phyloP scores from a whole-genome alignment of 2,329 filamentous ascomycete genomes.

The Epichloe scottii region DNA sequence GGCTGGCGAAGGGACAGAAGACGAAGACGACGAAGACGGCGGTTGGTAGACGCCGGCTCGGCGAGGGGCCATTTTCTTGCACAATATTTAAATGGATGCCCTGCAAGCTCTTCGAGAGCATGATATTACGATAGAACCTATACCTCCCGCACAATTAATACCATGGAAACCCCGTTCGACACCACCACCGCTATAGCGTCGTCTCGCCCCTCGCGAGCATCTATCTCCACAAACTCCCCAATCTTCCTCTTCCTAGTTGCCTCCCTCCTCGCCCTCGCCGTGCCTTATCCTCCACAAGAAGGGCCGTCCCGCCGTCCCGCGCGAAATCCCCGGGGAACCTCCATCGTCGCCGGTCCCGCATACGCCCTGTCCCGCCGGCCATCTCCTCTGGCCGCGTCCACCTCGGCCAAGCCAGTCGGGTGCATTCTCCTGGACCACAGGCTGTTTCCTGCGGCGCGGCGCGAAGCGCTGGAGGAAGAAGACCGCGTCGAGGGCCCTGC shows the following conservation, averaged over 20 bases:
- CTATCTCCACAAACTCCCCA: slow-evolving; percentile 25
- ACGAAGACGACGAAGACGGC: slow-evolving; percentile 13
- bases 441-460: slow-evolving; percentile 35
- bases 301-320: slow-evolving; percentile 31
- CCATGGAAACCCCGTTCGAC: no score
- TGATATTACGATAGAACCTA: no score
- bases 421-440: slow-evolving; percentile 46
- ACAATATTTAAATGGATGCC: no score
- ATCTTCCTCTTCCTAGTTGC: slow-evolving; percentile 27
- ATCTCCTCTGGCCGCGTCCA: slow-evolving; percentile 42
- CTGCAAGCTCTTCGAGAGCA: no score
- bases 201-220: slow-evolving; percentile 24
- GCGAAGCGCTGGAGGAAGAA: slow-evolving; percentile 35
- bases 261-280: slow-evolving; percentile 24
- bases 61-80: no score
- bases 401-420: slow-evolving; percentile 31
- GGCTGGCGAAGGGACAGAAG: slow-evolving; percentile 21
- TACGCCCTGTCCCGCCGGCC: slow-evolving; percentile 48
- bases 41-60: slow-evolving; percentile 8
- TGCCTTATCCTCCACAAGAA: slow-evolving; percentile 33
- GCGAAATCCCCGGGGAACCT: slow-evolving; percentile 39
- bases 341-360: slow-evolving; percentile 32
- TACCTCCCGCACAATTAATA: no score
- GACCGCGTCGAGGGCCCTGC: no score
- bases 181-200: no score